phyloP scores from a whole-genome alignment of 108 stramenopile species.

The Hondaea fermentalgiana region DNA sequence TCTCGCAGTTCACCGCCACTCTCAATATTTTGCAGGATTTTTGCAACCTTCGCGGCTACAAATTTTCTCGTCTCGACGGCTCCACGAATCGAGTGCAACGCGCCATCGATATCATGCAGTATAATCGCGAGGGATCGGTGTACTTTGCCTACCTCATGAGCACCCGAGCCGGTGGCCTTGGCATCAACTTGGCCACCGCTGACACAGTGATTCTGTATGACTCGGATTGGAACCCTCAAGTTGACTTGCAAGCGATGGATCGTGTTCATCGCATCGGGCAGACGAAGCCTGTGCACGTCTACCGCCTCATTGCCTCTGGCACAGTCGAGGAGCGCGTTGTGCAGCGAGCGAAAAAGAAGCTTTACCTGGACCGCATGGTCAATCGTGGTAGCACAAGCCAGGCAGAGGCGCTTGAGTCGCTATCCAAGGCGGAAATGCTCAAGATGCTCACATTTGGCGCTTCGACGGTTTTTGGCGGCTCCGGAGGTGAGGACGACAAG shows the following conservation, averaged over 20 bases:
- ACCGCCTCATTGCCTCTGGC: constrained; percentile 82
- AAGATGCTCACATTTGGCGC: constrained; percentile 50
- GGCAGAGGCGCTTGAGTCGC: constrained; percentile 56
- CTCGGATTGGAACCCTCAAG: constrained; percentile 93
- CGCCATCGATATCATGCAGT: constrained; percentile 22
- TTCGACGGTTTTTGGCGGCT: constrained; percentile 45
- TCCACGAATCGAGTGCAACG: constrained; percentile 38
- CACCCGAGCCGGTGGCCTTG: constrained; percentile 59
- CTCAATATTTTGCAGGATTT: constrained; percentile 82
- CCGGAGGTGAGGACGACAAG: constrained; percentile 15
- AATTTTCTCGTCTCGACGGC: constrained; percentile 70
- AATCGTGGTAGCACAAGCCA: constrained; percentile 65
- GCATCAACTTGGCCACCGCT: constrained; percentile 73
- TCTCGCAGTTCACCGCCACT: constrained; percentile 90
- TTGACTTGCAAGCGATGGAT: constrained; percentile 69
- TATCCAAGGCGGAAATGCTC: constrained; percentile 56
- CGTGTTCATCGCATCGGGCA: constrained; percentile 76
- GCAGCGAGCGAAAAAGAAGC: constrained; percentile 59
- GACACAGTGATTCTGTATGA: constrained; percentile 72
- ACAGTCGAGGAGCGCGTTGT: constrained; percentile 82
- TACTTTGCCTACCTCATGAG: constrained; percentile 52
- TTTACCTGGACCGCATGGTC: constrained; percentile 62
- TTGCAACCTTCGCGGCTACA: constrained; percentile 60
- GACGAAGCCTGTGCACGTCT: constrained; percentile 75
- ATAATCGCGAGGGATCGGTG: constrained; percentile 40